These are phyloP conservation scores for Chrysanthemum makinoi DNA, from an alignment of 129 eudicot genomes.

Conservation along the genomic window DNA sequence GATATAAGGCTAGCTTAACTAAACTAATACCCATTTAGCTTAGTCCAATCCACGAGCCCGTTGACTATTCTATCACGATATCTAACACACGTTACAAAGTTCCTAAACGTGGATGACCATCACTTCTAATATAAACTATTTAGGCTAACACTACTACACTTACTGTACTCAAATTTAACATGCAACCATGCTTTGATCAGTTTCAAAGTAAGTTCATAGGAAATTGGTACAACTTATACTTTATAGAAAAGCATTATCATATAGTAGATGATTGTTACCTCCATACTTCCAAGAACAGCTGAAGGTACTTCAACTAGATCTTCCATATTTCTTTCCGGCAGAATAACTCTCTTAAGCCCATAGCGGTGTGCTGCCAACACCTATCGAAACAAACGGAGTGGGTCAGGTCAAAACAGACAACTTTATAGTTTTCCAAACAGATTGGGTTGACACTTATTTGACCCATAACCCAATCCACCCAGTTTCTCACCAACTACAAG, in stretches of 20 bases:
- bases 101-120: too few relatives aligned
- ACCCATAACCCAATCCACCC: not conserved
- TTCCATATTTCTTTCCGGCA: conserved; percentile 85
- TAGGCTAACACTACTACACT: not conserved
- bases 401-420: too few relatives aligned
- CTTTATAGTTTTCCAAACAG: too few relatives aligned
- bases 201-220: not conserved
- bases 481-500: not conserved
- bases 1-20: too few relatives aligned
- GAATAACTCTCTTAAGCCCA: conserved; percentile 86
- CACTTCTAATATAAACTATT: too few relatives aligned
- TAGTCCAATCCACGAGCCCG: too few relatives aligned
- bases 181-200: not conserved
- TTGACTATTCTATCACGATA: too few relatives aligned
- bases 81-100: too few relatives aligned
- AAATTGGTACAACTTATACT: not conserved
- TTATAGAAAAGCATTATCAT: not conserved
- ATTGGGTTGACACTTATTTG: too few relatives aligned
- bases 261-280: conserved; percentile 42
- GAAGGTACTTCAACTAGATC: conserved; percentile 93
- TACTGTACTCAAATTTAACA: conserved; percentile 7
- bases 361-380: conserved; percentile 96
- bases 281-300: conserved; percentile 68
- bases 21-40: too few relatives aligned
- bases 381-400: conserved; percentile 31